Evolutionary conservation across 1,284 basidiomycete genomes (phyloP).

Genomic region (Naganishia sp.): DNA sequence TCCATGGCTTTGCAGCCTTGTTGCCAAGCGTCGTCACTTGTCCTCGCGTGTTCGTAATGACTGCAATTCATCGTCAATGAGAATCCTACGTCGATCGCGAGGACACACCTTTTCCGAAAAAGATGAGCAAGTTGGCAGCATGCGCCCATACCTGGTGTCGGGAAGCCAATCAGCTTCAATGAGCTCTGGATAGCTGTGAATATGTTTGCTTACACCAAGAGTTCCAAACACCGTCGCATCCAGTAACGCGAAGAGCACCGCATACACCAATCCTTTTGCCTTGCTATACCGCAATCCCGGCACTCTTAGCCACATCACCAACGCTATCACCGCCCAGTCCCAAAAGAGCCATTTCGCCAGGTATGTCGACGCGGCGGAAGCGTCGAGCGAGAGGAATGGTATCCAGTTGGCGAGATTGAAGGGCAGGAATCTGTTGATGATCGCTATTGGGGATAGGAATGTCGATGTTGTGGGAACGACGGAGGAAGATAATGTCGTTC

Average conservation of each 20-base stretch:
- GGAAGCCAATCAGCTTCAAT: background rate
- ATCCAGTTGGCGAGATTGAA: slow-evolving; percentile 23
- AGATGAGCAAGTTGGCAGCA: slow-evolving; percentile 4
- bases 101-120: slow-evolving; percentile 16
- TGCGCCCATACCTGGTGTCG: slow-evolving; percentile 11
- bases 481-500: slow-evolving; percentile 17
- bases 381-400: slow-evolving; percentile 16
- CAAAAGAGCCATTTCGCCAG: slow-evolving; percentile 30
- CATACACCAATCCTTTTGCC: slow-evolving; percentile 12
- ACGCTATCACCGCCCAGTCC: slow-evolving; percentile 19
- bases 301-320: slow-evolving; percentile 23
- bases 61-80: slow-evolving; percentile 10
- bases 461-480: slow-evolving; percentile 10
- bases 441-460: slow-evolving; percentile 26
- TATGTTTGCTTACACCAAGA: slow-evolving; percentile 13
- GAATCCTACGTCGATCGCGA: too few relatives aligned
- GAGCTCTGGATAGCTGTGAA: too few relatives aligned
- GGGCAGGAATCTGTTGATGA: slow-evolving; percentile 17
- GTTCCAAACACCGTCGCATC: slow-evolving; percentile 26
- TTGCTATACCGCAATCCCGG: slow-evolving; percentile 29
- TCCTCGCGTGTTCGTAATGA: slow-evolving; percentile 23
- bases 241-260: slow-evolving; percentile 21
- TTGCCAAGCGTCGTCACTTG: slow-evolving; percentile 30
- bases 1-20: slow-evolving; percentile 30
- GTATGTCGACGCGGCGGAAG: slow-evolving; percentile 22